Evolutionary conservation across 352 stramenopile species (phyloP), one percentile per base, ranked within the genome.

Genomic region (Phytophthora crassamura): DNA sequence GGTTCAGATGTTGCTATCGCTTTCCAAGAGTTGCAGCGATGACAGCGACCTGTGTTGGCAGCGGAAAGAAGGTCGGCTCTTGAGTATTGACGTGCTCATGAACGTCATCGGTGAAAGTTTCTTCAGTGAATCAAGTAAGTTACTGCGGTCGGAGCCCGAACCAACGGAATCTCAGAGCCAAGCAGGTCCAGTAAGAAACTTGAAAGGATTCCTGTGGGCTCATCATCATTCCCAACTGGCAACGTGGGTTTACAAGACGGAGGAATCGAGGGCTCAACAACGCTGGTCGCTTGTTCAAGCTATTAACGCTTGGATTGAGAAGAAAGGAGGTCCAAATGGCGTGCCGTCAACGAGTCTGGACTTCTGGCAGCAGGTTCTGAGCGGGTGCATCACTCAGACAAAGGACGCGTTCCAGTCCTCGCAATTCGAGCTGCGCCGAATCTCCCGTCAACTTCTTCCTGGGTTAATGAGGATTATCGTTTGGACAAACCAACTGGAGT

Each of bases 351-450:
- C 30, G 38, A 43, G 47, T 20, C 28, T 34, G 18, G 60, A 61
- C 7, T 74, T 82, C 42, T 86, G 82, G 75, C 36, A 46, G 8
- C 47, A 63, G 2, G 59, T 88, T 10, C 45, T 85, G 4, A 25
- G 49, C 22, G 78, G 77, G 3, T 93, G 67, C 53, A 48, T 88
- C 10, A 8, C 32, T 9, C 77, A 90, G 28, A 82, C 70, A 1
- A 71, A 72, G 36, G 47, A 53, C 10, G 78, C 68, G 0, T 89
- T 91, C 30, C 40, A 66, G 3, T 90, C 82, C 0, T 70, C 65
- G 5, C 84, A 91, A 50, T 93, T 89, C 62, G 78, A 93, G 45
- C 74, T 93, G 28, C 77, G 77, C 8, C 69, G 85, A 14, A 91
- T 93, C 36, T 80, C 80, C 12, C 69, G 66, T 1, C 85, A 93